Evolutionary conservation across 2,329 filamentous ascomycete genomes (phyloP), one percentile per base, ranked within the genome.

Genomic region (Aspergillus costaricaensis): DNA sequence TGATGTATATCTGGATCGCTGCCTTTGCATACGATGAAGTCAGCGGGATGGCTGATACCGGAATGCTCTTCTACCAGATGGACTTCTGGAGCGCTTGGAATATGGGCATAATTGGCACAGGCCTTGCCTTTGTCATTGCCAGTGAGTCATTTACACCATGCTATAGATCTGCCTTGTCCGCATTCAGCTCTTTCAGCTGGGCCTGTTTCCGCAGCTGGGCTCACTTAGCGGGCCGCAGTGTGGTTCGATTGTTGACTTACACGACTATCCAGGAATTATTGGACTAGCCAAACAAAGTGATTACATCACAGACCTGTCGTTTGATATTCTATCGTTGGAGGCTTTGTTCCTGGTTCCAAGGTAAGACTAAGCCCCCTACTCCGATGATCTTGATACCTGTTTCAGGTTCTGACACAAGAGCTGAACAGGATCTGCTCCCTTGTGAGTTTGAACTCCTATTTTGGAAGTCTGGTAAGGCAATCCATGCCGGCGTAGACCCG

Each of bases 11-110:
- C 54, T 96, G 92, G 90, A 89, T 96, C 67, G 87, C 88, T 4
- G 90, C 91, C 7, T 96, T 96, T 78, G 87, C 90, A 41, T 96
- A 95, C 70, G 92, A 96, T 67, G 92, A 93, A 76, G 81, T 95
- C 59, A 90, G 89, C 68, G 91, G 96, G 69, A 92, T 91, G 79
- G 84, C 87, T 55, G 92, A 97, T 78, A 92, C 93, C 0, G 93
- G 93, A 0, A 88, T 91, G 32, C 85, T 93, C 39, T 96, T 96
- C 70, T 96, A 96, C 70, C 86, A 89, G 5, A 87, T 89, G 8
- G 91, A 95, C 69, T 88, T 96, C 54, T 95, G 90, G 91, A 91
- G 90, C 65, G 72, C 89, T 44, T 91, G 89, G 78, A 87, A 88
- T 71, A 77, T 91, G 72, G 83, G 85, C 62, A 94, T 94, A 74